A percentile compares a stretch with the other conserved stretches of the same genome.
phyloP scores from a whole-genome alignment of 768 basidiomycete genomes.

The Phlegmacium glaucopus region DNA sequence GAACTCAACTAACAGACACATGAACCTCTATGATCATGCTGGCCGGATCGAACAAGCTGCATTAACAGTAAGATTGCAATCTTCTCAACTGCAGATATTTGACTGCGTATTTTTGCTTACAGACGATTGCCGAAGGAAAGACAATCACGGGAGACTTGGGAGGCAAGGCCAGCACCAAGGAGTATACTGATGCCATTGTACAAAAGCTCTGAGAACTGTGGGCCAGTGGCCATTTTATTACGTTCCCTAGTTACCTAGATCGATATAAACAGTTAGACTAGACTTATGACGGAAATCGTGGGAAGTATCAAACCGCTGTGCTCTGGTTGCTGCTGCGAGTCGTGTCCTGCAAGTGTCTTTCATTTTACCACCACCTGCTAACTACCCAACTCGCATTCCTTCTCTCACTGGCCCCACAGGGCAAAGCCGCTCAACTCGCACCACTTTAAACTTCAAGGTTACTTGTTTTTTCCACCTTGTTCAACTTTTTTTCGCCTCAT shows the following conservation, averaged over 20 bases:
- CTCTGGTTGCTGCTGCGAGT: conserved; percentile 16
- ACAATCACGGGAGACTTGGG: conserved; percentile 94
- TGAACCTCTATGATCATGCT: conserved; percentile 84
- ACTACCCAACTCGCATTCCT: conserved; percentile 44
- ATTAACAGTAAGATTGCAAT: conserved; percentile 61
- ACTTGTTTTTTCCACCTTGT: conserved; percentile 12
- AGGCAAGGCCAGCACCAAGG: conserved; percentile 84
- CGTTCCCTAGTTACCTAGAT: background rate
- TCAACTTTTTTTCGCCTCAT: conserved; percentile 4
- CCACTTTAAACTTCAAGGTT: conserved; percentile 45
- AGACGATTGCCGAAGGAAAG: conserved; percentile 98
- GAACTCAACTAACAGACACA: conserved; percentile 59
- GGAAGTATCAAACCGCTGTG: conserved; percentile 30
- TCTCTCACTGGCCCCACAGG: conserved; percentile 87
- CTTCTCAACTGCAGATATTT: background rate
- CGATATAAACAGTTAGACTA: no score
- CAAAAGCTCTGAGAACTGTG: conserved; percentile 55
- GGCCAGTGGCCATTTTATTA: no score
- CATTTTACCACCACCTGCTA: conserved; percentile 45
- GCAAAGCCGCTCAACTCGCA: conserved; percentile 66
- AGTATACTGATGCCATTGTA: conserved; percentile 90
- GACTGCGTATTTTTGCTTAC: conserved; percentile 8
- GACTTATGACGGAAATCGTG: conserved; percentile 23
- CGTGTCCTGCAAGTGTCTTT: conserved; percentile 42
- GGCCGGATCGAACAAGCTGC: conserved; percentile 90